Percentiles rank a stretch among this genome's conserved stretches.
Evolutionary conservation across 306 rosid species (phyloP).

Genomic region (Albizia julibrissin): DNA sequence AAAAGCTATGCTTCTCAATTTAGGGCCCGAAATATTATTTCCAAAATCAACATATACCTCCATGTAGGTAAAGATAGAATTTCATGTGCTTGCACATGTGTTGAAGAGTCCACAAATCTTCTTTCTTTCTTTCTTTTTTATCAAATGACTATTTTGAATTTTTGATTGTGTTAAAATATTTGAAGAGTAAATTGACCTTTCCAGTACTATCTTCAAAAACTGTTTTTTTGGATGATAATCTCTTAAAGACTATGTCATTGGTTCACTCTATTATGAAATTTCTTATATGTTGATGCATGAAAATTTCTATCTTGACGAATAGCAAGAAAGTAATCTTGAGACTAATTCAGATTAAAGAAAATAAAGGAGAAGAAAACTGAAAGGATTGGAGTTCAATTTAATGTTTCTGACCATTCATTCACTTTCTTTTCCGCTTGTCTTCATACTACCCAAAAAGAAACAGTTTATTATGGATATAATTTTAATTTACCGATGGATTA

Average conservation of each 20-base stretch:
- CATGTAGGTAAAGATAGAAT: not conserved
- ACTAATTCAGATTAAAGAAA: not conserved
- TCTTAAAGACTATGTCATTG: not conserved
- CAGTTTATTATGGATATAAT: too few species aligned
- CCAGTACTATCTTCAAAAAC: not conserved
- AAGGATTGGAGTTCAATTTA: not conserved
- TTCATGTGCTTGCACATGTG: not conserved
- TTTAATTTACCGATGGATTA: too few species aligned
- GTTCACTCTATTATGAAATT: not conserved
- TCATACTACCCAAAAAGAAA: not conserved
- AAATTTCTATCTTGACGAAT: not conserved
- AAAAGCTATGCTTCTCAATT: not conserved
- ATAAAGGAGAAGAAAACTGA: not conserved
- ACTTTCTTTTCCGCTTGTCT: not conserved
- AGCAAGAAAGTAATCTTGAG: not conserved
- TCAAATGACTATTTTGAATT: not conserved
- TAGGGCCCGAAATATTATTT: not conserved
- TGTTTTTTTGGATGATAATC: not conserved
- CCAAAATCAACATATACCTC: not conserved
- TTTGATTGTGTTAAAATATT: not conserved
- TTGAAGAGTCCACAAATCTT: not conserved
- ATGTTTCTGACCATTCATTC: not conserved
- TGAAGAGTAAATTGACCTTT: not conserved
- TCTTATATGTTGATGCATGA: not conserved
- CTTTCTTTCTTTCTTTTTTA: not conserved